These are phyloP conservation scores for Hymenoscyphus occultus DNA, from an alignment of 2,329 filamentous ascomycete species.

Conservation along the genomic window DNA sequence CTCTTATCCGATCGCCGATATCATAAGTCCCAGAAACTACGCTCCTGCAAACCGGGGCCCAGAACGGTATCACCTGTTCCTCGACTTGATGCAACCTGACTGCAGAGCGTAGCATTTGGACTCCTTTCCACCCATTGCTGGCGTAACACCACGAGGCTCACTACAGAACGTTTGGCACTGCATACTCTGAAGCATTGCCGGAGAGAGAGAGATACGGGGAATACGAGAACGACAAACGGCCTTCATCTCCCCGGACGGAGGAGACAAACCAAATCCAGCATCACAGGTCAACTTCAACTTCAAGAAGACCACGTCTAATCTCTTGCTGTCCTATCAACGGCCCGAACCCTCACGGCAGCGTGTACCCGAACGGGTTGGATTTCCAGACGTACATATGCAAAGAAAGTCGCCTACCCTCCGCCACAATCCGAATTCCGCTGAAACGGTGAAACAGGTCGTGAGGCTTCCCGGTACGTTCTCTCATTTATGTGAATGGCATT, in stretches of 20 bases:
- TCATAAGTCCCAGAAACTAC: constrained; percentile 19
- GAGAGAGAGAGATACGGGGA: constrained; percentile 13
- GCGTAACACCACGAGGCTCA: constrained; percentile 6
- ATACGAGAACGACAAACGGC: constrained; percentile 9
- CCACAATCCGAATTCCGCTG: constrained; percentile 26
- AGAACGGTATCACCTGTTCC: constrained; percentile 23
- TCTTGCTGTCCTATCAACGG: constrained; percentile 29
- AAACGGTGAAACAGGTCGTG: constrained; percentile 18
- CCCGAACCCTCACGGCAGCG: constrained; percentile 31
- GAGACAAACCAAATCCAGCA: not conserved
- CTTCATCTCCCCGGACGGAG: constrained; percentile 5
- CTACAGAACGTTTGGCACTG: constrained; percentile 22
- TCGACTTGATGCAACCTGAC: not conserved
- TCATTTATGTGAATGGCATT: constrained; percentile 30
- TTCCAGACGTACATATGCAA: constrained; percentile 32
- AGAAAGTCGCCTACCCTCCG: constrained; percentile 25
- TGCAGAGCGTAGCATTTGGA: constrained; percentile 4
- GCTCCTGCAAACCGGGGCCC: constrained; percentile 15
- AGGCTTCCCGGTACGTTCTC: constrained; percentile 30
- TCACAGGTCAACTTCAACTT: not conserved
- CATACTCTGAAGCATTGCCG: constrained; percentile 27
- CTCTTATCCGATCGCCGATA: constrained; percentile 25
- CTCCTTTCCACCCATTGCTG: not conserved
- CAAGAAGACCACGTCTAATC: constrained; percentile 1
- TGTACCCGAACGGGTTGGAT: constrained; percentile 25